Percentiles rank a stretch among this genome's conserved stretches.
These are phyloP conservation scores for Jatropha multifida DNA, from an alignment of 441 rosid species.

Conservation along the genomic window DNA sequence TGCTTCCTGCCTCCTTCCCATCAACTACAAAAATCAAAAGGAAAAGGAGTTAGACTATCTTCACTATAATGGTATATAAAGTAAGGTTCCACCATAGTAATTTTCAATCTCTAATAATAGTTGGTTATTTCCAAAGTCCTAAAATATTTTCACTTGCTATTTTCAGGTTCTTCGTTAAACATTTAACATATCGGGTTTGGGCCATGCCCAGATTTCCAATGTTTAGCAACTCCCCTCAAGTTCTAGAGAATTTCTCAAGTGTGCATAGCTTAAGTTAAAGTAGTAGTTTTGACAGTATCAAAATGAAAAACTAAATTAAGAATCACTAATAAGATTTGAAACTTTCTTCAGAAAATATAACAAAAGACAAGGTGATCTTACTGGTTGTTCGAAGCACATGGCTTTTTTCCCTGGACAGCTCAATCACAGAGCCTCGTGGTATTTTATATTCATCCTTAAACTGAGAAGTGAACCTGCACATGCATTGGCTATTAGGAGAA, in stretches of 20 bases:
- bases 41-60: neutral
- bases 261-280: neutral
- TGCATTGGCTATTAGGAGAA: slow-evolving; percentile 2
- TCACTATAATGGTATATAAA: neutral
- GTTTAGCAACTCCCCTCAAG: neutral
- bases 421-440: slow-evolving; percentile 72
- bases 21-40: slow-evolving; percentile 48
- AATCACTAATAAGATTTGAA: neutral
- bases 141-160: no score
- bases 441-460: slow-evolving; percentile 91
- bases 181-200: no score
- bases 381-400: slow-evolving; percentile 67
- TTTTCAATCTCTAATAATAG: neutral
- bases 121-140: neutral
- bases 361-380: slow-evolving; percentile 32
- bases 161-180: no score
- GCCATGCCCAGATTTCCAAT: neutral
- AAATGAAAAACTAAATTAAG: no score
- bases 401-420: slow-evolving; percentile 69
- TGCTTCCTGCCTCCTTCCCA: slow-evolving; percentile 71
- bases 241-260: neutral
- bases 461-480: slow-evolving; percentile 71
- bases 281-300: neutral
- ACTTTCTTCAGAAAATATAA: neutral
- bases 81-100: neutral